A percentile compares a stretch with the other conserved stretches of the same genome.
Conservation (phyloP, 805 yeast genomes). For the Kazachstania taianensis region DNA sequence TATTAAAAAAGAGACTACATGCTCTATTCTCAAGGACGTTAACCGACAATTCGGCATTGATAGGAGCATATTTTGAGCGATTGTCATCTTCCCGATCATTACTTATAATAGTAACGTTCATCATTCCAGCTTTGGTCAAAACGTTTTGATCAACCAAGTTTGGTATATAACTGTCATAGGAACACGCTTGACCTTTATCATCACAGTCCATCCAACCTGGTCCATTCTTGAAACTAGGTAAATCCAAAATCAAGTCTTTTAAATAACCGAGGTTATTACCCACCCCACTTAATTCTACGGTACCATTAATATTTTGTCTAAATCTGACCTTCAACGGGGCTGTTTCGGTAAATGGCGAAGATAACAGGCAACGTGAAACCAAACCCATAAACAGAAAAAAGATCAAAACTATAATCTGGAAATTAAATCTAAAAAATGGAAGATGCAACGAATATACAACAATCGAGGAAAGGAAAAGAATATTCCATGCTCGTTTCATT, state of each 20-base stretch:
- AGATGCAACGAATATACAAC: slow-evolving; percentile 15
- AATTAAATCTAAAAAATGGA: slow-evolving; percentile 3
- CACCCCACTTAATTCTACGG: slow-evolving; percentile 9
- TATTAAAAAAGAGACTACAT: slow-evolving; percentile 52
- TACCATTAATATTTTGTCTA: slow-evolving; percentile 45
- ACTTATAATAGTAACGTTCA: slow-evolving; percentile 41
- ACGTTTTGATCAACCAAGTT: slow-evolving; percentile 36
- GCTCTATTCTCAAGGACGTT: slow-evolving; percentile 51
- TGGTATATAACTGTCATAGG: slow-evolving; percentile 41
- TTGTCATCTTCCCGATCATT: slow-evolving; percentile 36
- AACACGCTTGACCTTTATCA: slow-evolving; percentile 39
- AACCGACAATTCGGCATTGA: slow-evolving; percentile 51
- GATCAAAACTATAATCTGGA: background rate
- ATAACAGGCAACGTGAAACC: slow-evolving; percentile 24
- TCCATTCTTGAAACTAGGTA: slow-evolving; percentile 50
- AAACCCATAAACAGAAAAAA: slow-evolving; percentile 1
- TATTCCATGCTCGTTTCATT: slow-evolving; percentile 29
- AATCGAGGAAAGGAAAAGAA: slow-evolving; percentile 29
- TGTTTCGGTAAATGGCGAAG: slow-evolving; percentile 45
- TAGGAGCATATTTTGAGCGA: slow-evolving; percentile 51
- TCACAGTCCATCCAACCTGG: slow-evolving; percentile 30
- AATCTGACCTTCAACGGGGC: slow-evolving; percentile 67
- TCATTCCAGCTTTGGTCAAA: no score
- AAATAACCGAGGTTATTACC: slow-evolving; percentile 17
- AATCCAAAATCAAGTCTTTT: slow-evolving; percentile 38